Conservation (phyloP, 805 yeast species). For the Teunomyces aglyptinius region DNA sequence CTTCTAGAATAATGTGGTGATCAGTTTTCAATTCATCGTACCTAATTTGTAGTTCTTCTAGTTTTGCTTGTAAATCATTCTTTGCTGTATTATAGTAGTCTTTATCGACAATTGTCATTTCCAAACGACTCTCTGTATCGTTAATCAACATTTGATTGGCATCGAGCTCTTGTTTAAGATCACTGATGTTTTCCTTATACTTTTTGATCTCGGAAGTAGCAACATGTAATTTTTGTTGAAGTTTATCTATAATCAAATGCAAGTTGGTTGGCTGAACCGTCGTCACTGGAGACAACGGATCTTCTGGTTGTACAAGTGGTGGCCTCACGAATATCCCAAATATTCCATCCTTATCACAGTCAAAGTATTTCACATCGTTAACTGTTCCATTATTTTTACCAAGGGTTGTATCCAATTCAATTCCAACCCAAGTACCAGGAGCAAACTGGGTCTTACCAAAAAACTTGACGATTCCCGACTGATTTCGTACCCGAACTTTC, state of each 20-base stretch:
- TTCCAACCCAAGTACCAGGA: slow-evolving; percentile 54
- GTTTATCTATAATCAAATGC: slow-evolving; percentile 32
- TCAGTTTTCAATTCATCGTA: slow-evolving; percentile 32
- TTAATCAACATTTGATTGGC: slow-evolving; percentile 1
- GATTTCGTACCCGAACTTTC: slow-evolving; percentile 36
- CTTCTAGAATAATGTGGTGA: slow-evolving; percentile 32
- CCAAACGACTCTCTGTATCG: slow-evolving; percentile 23
- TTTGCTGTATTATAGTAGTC: slow-evolving; percentile 40
- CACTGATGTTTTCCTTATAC: slow-evolving; percentile 17
- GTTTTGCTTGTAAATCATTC: slow-evolving; percentile 22
- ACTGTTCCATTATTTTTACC: slow-evolving; percentile 55
- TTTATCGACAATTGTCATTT: slow-evolving; percentile 41
- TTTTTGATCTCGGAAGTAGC: slow-evolving; percentile 24
- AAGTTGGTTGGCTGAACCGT: slow-evolving; percentile 3
- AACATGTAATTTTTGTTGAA: slow-evolving; percentile 46
- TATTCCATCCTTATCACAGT: slow-evolving; percentile 25
- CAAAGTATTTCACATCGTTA: slow-evolving; percentile 43
- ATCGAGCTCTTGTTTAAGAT: slow-evolving; percentile 13
- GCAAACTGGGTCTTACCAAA: slow-evolving; percentile 59
- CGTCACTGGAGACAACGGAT: slow-evolving; percentile 1
- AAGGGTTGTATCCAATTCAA: slow-evolving; percentile 37
- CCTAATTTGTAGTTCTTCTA: slow-evolving; percentile 23
- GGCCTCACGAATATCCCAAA: slow-evolving; percentile 53
- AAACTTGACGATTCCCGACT: slow-evolving; percentile 47
- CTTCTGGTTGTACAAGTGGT: slow-evolving; percentile 18